Percentiles rank a stretch among this genome's conserved stretches.
Evolutionary conservation across 2,329 filamentous ascomycete species (phyloP).

Genomic region (Ophiostoma ips): DNA sequence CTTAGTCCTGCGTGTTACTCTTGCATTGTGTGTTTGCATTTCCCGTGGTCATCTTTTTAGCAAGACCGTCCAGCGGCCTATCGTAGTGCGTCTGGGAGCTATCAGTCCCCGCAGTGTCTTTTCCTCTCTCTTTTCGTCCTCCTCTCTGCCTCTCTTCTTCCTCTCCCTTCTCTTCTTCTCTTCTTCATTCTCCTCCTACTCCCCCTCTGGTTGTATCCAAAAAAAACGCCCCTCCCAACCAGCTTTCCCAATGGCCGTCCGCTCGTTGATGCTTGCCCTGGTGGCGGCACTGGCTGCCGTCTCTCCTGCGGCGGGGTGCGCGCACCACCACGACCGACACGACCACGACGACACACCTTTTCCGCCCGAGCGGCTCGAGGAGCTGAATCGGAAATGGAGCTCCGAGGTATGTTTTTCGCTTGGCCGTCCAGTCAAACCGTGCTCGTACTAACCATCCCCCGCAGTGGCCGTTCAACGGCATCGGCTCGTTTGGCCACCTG

Average conservation of each 20-base stretch:
- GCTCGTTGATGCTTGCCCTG: conserved; percentile 7
- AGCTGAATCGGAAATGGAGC: conserved; percentile 44
- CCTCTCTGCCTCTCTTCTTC: not conserved
- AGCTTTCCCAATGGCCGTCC: conserved; percentile 2
- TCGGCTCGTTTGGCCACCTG: conserved; percentile 62
- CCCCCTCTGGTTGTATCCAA: not conserved
- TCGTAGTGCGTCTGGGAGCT: not conserved
- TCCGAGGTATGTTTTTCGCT: conserved; percentile 31
- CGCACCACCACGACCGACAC: conserved; percentile 18
- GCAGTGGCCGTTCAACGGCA: conserved; percentile 54
- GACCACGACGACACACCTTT: conserved; percentile 28
- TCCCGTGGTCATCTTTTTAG: no score
- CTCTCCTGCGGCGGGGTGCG: conserved; percentile 5
- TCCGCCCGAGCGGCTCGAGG: conserved; percentile 35
- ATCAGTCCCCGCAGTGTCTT: not conserved
- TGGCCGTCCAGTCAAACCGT: no score
- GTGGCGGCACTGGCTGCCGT: conserved; percentile 8
- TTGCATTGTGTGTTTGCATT: not conserved
- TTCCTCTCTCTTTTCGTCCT: not conserved
- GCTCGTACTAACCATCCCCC: not conserved
- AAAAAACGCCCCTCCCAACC: not conserved
- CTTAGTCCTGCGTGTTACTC: not conserved
- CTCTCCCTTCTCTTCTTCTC: not conserved
- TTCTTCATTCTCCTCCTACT: not conserved
- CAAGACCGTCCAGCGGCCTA: no score